phyloP scores from a whole-genome alignment of 164 flowering plant genomes.

The Piper betle region DNA sequence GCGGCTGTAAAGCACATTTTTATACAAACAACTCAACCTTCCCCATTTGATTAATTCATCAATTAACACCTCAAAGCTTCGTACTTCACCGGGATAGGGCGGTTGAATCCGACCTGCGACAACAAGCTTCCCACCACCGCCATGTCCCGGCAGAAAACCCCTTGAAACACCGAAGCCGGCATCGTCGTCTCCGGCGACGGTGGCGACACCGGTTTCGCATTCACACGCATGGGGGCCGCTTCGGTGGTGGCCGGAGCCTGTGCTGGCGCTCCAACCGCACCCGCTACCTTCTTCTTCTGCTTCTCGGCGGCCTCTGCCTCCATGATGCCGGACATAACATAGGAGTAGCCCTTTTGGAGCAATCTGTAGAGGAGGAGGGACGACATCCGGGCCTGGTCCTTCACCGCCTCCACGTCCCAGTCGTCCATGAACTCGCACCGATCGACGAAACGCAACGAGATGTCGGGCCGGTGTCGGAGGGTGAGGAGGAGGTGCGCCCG shows the following conservation, averaged over 20 bases:
- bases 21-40: neutral
- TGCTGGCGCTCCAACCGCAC: constrained; percentile 26
- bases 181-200: neutral
- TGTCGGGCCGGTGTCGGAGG: constrained; percentile 74
- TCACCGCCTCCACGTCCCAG: constrained; percentile 52
- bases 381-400: constrained; percentile 75
- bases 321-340: constrained; percentile 40
- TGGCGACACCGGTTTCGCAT: neutral
- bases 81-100: constrained; percentile 59
- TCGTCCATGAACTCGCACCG: constrained; percentile 69
- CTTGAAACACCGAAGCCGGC: constrained; percentile 30
- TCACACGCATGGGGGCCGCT: neutral
- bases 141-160: constrained; percentile 83
- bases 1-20: no score
- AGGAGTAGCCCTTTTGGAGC: constrained; percentile 70
- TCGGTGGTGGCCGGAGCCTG: constrained; percentile 29
- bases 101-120: constrained; percentile 59
- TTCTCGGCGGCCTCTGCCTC: constrained; percentile 70
- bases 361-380: constrained; percentile 62
- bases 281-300: constrained; percentile 50
- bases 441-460: constrained; percentile 45
- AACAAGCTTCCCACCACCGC: constrained; percentile 63
- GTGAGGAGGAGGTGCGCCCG: constrained; percentile 64
- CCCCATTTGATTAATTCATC: constrained; percentile 14
- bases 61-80: constrained; percentile 86